These are phyloP conservation scores for Cryptomeria japonica DNA, from an alignment of 75 land plant genomes.

Conservation along the genomic window DNA sequence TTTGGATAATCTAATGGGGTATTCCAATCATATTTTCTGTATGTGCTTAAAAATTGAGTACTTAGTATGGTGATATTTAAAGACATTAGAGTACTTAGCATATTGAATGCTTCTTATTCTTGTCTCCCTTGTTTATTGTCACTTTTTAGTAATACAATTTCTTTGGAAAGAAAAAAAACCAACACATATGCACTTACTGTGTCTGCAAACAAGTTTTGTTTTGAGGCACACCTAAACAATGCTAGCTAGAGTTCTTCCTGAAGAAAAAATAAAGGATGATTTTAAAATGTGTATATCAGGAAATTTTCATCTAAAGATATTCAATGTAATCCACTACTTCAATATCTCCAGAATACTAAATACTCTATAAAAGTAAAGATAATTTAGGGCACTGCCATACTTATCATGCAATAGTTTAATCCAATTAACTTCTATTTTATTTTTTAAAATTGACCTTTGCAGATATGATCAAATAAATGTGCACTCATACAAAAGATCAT, in stretches of 20 bases:
- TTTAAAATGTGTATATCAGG: neutral
- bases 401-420: neutral
- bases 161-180: neutral
- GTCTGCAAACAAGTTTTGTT: slow-evolving; percentile 69
- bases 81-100: too few species aligned
- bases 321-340: neutral
- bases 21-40: too few species aligned
- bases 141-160: neutral
- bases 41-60: too few species aligned
- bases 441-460: neutral
- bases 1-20: too few species aligned
- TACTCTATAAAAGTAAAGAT: neutral
- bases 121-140: too few species aligned
- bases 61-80: too few species aligned
- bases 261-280: neutral
- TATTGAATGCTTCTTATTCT: too few species aligned
- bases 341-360: too few species aligned
- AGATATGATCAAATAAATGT: neutral
- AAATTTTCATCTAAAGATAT: neutral
- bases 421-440: neutral
- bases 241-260: slow-evolving; percentile 76
- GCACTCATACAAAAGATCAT: neutral
- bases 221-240: slow-evolving; percentile 47
- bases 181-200: slow-evolving; percentile 38
- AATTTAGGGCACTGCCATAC: neutral